Percentiles rank a stretch among this genome's conserved stretches.
phyloP scores from a whole-genome alignment of 352 stramenopile species.

The Blastocystis hominis region DNA sequence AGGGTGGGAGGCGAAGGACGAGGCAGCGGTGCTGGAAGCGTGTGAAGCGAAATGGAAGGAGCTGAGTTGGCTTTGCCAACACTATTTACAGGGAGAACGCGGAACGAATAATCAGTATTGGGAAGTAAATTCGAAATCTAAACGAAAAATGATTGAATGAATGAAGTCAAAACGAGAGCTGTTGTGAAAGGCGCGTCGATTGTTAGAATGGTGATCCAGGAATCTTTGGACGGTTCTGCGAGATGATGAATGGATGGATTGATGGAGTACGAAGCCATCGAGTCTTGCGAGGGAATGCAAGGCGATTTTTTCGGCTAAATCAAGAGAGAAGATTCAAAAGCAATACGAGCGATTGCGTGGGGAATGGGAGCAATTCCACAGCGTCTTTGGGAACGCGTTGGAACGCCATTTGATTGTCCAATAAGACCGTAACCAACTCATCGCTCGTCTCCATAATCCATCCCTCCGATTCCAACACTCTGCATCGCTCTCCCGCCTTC shows the following conservation, averaged over 20 bases:
- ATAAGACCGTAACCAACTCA: neutral
- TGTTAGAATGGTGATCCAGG: neutral
- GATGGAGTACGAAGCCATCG: neutral
- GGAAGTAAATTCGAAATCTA: slow-evolving; percentile 22
- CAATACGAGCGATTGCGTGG: neutral
- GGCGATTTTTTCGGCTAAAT: neutral
- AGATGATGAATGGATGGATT: neutral
- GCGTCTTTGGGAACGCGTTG: neutral
- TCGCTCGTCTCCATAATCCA: neutral
- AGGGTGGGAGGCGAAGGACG: neutral
- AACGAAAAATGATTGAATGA: neutral
- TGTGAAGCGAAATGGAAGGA: neutral
- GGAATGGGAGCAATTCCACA: neutral
- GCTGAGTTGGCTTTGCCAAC: neutral
- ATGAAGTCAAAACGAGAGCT: neutral
- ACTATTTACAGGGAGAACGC: slow-evolving; percentile 4
- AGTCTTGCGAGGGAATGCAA: neutral
- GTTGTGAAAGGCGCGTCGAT: neutral
- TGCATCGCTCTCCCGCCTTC: neutral
- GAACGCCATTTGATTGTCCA: neutral
- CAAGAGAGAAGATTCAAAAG: neutral
- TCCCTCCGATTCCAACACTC: neutral
- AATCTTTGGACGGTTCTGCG: neutral
- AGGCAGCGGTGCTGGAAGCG: neutral
- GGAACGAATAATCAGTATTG: neutral